Percentiles rank a stretch among this genome's conserved stretches.
phyloP scores from a whole-genome alignment of 441 rosid species.

The Adansonia rubrostipa region DNA sequence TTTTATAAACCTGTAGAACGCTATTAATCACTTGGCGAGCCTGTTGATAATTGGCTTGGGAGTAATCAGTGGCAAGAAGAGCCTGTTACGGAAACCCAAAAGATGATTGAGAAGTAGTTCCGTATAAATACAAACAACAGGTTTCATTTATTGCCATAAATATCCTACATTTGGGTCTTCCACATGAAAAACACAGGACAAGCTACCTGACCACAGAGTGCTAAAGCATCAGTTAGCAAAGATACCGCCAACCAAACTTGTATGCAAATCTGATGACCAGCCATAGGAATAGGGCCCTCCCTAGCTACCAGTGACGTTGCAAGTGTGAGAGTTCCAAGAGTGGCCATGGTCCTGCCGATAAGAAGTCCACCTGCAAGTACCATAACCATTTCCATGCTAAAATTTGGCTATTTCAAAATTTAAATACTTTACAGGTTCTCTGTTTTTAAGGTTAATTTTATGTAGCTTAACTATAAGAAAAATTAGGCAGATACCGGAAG shows the following conservation, averaged over 20 bases:
- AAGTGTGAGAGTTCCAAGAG: conserved; percentile 76
- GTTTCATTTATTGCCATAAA: background rate
- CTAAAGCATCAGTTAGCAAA: conserved; percentile 91
- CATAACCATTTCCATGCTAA: conserved; percentile 6
- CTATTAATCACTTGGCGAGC: conserved; percentile 68
- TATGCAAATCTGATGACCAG: conserved; percentile 92
- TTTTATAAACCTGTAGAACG: conserved; percentile 62
- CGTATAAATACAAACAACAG: background rate
- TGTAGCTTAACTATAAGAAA: conserved; percentile 17
- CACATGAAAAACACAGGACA: background rate
- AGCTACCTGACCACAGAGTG: conserved; percentile 90
- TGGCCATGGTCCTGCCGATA: conserved; percentile 84
- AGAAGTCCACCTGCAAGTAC: conserved; percentile 81
- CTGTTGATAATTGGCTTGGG: conserved; percentile 33
- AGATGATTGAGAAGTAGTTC: background rate
- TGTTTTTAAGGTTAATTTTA: background rate
- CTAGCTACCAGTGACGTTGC: conserved; percentile 92
- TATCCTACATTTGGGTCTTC: conserved; percentile 4
- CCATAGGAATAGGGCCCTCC: conserved; percentile 88
- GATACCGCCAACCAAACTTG: conserved; percentile 93
- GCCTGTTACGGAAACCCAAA: conserved; percentile 51
- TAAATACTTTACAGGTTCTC: background rate
- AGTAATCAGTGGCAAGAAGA: conserved; percentile 74
- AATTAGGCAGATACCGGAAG: background rate
- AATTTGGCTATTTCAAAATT: conserved; percentile 1